Base-by-base conservation (phyloP, 495 filamentous ascomycete species). In the Durotheca rogersii region DNA sequence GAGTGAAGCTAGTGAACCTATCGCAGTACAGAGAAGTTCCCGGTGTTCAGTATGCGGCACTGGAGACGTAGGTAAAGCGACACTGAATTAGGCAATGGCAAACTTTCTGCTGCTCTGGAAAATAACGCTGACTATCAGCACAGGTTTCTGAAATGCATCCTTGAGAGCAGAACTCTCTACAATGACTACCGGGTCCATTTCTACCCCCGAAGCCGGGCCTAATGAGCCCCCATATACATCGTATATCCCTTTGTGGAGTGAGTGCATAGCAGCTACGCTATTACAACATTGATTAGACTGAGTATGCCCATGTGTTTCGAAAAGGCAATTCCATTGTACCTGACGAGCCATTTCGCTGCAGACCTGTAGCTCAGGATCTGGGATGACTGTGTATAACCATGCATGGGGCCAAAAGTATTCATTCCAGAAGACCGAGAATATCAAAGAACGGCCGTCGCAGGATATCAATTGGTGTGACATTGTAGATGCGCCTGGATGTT, bases 381-480 rank as follows among this genome's bases (percentile, higher is more conserved):
- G 10, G 0, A 57, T 37, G 4, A 15, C 34, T 12, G 53, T 57
- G 10, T 51, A 31, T 4, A 31, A 4, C 47, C 47, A 57, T 4
- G 41, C 17, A 4, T 33, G 36, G 0, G 41, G 35, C 14, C 1
- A 38, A 2, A 17, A 15, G 10, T 51, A 6, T 0, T 19, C 12
- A n/a, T 38, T 17, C 53, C 54, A 52, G 14, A 34, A 53, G 2
- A 53, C 43, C 0, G 54, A 58, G 2, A 52, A 9, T 0, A 58
- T 23, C 3, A 41, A 18, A 2, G 43, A 35, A 3, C 44, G 6
- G n/a, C 7, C 14, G 1, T 32, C 27, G 11, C 34, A n/a, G 4
- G 54, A 58, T 23, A 58, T 31, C 1, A 52, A 33, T 6, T 58
- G 47, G 15, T 53, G 42, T 0, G 54, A 52, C 1, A 25, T 1